Percentiles rank a stretch among this genome's conserved stretches.
Evolutionary conservation across 305 asterid genomes (phyloP).

Genomic region (Solanum aculeatissimum): DNA sequence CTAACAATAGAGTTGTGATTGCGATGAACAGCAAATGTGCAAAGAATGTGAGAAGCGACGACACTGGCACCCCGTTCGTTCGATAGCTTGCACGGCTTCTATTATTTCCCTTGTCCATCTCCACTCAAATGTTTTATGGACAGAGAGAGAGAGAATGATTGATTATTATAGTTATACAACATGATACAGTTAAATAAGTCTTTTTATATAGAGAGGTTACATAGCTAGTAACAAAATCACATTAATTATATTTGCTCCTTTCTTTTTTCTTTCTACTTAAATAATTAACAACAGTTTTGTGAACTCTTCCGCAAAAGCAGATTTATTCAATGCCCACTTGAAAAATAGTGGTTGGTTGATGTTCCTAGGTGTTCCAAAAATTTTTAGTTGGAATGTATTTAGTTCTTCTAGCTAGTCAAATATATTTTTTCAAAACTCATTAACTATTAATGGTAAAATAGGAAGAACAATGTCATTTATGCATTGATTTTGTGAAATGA

Average conservation of each 20-base stretch:
- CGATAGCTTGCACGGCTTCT: neutral
- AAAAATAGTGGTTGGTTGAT: neutral
- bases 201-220: neutral
- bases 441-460: no score
- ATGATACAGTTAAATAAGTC: neutral
- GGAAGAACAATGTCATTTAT: no score
- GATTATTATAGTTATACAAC: neutral
- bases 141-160: neutral
- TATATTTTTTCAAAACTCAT: no score
- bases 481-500: no score
- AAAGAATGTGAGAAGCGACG: neutral
- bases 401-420: no score
- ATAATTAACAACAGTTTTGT: neutral
- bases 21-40: neutral
- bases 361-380: neutral
- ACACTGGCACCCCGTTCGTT: neutral
- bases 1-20: neutral
- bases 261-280: neutral
- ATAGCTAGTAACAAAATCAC: neutral
- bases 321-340: neutral
- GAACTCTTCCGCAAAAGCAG: no score
- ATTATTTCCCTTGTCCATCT: neutral
- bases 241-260: neutral
- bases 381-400: no score
- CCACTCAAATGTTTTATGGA: neutral